Percentiles rank a stretch among this genome's conserved stretches.
Evolutionary conservation across 169 alveolate genomes (phyloP).

Genomic region (Plasmodium gallinaceum): DNA sequence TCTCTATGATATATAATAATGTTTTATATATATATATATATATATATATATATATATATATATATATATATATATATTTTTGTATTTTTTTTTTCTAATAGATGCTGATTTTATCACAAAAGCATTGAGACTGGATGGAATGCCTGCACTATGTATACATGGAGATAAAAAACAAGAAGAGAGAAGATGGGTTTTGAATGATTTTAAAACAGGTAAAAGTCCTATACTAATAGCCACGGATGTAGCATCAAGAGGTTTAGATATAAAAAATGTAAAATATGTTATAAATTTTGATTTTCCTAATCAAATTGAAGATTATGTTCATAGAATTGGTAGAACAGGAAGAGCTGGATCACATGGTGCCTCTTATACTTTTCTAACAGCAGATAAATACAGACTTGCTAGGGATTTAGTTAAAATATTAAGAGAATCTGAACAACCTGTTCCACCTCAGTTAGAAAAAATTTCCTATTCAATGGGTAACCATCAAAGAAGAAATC

Average conservation of each 20-base stretch:
- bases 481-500: conserved; percentile 74
- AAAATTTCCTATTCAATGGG: conserved; percentile 78
- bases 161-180: conserved; percentile 98
- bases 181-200: conserved; percentile 94
- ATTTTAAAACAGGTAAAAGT: conserved; percentile 95
- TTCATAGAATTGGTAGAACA: conserved; percentile 98
- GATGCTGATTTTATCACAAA: conserved; percentile 91
- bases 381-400: conserved; percentile 91
- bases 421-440: conserved; percentile 94
- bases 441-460: conserved; percentile 92
- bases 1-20: not conserved
- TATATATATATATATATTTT: not conserved
- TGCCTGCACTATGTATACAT: conserved; percentile 96
- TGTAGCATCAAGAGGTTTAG: conserved; percentile 99
- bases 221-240: conserved; percentile 99
- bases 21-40: not conserved
- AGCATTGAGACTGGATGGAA: conserved; percentile 92
- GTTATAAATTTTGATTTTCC: conserved; percentile 99
- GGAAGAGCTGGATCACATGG: conserved; percentile 97
- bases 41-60: no score
- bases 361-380: conserved; percentile 94
- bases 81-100: conserved; percentile 15
- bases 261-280: conserved; percentile 96
- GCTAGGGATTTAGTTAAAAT: conserved; percentile 95
- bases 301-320: conserved; percentile 96